Evolutionary conservation across 1,284 basidiomycete species (phyloP), one percentile per base, ranked within the genome.

Genomic region (Ganoderma sinense): DNA sequence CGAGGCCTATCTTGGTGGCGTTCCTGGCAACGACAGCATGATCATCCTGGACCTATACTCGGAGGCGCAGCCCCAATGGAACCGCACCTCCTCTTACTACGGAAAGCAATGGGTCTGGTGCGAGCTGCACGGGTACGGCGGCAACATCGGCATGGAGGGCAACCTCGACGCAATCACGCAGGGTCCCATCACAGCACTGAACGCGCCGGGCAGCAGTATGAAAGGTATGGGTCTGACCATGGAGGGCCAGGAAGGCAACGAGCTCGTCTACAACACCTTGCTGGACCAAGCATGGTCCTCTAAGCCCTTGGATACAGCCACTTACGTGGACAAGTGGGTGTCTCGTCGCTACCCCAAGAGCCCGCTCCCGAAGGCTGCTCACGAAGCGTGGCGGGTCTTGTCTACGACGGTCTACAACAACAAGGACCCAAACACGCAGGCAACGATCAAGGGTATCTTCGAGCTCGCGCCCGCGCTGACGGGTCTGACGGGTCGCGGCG

Each of bases 41-140:
- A 80, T 85, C 71, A 79, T 85, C 59, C 79, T 85, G 23, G 83
- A 85, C 71, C 76, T 85, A 11, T 85, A 83, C 51, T 80, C 79
- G 63, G 83, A 85, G 73, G 80, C 80, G 0, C 75, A 78, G 45
- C 84, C 84, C 33, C 82, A 83, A 70, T 85, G 84, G 83, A 78
- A 83, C 73, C 79, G 82, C 43, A 79, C 83, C 36, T 71, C 73
- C 62, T 80, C 77, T 1, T 85, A 84, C 75, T 83, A 78, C 53
- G 84, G 84, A 36, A 83, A 83, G 62, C 73, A 77, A n/a, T 85
- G 84, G 84, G 72, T 85, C 39, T 85, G 84, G 84, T 85, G 84
- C 75, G 76, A 84, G 64, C 76, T 84, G 6, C 83, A 85, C 64
- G 80, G 82, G 71, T 85, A 78, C 69, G 84, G 84, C 45, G 83